phyloP scores from a whole-genome alignment of 352 stramenopile genomes.

The Phytophthora uliginosa region DNA sequence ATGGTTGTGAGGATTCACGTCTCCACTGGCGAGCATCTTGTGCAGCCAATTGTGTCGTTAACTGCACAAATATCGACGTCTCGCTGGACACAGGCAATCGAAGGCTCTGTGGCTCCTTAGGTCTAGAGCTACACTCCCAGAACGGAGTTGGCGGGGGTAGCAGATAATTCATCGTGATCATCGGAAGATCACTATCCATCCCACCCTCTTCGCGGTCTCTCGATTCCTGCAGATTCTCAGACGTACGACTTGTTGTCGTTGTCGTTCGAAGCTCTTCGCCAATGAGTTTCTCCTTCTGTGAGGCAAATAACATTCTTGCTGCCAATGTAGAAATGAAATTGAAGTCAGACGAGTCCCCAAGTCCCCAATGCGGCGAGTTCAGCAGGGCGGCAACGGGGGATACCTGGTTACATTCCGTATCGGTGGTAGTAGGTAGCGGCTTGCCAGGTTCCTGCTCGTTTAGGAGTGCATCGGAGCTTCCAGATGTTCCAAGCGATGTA shows the following conservation, averaged over 20 bases:
- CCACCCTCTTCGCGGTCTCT: slow-evolving; percentile 18
- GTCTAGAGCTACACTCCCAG: slow-evolving; percentile 25
- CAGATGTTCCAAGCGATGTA: slow-evolving; percentile 14
- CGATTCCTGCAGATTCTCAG: slow-evolving; percentile 16
- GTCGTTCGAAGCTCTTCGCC: slow-evolving; percentile 39
- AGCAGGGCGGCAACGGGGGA: slow-evolving; percentile 36
- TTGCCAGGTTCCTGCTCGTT: slow-evolving; percentile 8
- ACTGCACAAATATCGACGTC: slow-evolving; percentile 36
- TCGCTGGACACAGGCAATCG: slow-evolving; percentile 1
- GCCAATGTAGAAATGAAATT: slow-evolving; percentile 18
- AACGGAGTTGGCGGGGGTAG: slow-evolving; percentile 15
- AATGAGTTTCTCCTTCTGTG: slow-evolving; percentile 56
- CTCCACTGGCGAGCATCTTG: slow-evolving; percentile 41
- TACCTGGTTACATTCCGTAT: slow-evolving; percentile 21
- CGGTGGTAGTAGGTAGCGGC: not conserved
- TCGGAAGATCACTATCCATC: slow-evolving; percentile 17
- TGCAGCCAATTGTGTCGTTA: slow-evolving; percentile 35
- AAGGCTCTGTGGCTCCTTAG: not conserved
- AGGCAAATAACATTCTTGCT: slow-evolving; percentile 37
- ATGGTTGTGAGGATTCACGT: slow-evolving; percentile 39
- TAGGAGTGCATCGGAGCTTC: not conserved
- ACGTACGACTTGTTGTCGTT: slow-evolving; percentile 17
- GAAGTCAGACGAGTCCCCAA: slow-evolving; percentile 34
- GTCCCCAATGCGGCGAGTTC: slow-evolving; percentile 36
- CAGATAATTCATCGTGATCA: slow-evolving; percentile 30